Conservation (phyloP, 352 stramenopile species). For the Phytophthora idaei region DNA sequence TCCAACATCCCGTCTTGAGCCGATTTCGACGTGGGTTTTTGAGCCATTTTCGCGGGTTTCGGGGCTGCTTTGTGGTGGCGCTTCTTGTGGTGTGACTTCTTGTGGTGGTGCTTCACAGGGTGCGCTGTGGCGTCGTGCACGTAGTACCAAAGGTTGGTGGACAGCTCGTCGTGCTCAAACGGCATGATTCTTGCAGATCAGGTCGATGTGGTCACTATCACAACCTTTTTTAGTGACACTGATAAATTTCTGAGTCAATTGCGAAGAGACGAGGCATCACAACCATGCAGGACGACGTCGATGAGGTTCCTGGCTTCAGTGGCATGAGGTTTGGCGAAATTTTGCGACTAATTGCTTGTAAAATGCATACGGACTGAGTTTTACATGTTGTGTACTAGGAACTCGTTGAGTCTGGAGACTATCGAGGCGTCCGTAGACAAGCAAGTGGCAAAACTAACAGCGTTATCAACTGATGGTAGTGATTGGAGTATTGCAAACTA, state of each 20-base stretch:
- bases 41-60: slow-evolving; percentile 8
- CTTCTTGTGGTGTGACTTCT: slow-evolving; percentile 7
- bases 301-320: slow-evolving; percentile 41
- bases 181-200: slow-evolving; percentile 3
- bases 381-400: slow-evolving; percentile 16
- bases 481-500: too few relatives aligned
- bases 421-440: slow-evolving; percentile 20
- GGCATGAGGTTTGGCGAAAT: slow-evolving; percentile 35
- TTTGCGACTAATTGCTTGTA: not conserved
- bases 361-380: not conserved
- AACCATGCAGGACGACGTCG: slow-evolving; percentile 17
- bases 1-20: slow-evolving; percentile 10
- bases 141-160: slow-evolving; percentile 41
- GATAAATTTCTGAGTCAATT: not conserved
- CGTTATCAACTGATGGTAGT: too few relatives aligned
- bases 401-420: slow-evolving; percentile 29
- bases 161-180: slow-evolving; percentile 25
- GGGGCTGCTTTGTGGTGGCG: slow-evolving; percentile 6
- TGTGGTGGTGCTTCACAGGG: slow-evolving; percentile 17
- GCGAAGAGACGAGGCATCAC: not conserved
- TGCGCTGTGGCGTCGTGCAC: slow-evolving; percentile 14
- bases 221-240: not conserved
- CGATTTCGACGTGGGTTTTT: slow-evolving; percentile 6
- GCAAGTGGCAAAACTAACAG: too few relatives aligned
- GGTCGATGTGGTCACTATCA: not conserved